Evolutionary conservation across 805 yeast species (phyloP).

Genomic region (Monosporozyma yasuniensis): DNA sequence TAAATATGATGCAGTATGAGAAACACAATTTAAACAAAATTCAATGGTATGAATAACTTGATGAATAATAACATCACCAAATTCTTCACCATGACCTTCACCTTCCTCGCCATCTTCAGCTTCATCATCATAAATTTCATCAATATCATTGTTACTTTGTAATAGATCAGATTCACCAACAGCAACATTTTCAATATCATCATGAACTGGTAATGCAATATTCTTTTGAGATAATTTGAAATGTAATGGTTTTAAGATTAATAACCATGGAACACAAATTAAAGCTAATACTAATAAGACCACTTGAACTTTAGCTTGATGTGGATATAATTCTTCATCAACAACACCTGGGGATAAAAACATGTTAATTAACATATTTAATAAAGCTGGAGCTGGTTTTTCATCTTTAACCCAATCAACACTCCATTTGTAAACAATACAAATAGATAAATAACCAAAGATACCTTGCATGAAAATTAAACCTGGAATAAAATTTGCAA

Average conservation of each 20-base stretch:
- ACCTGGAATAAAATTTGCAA: slow-evolving; percentile 70
- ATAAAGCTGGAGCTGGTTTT: slow-evolving; percentile 60
- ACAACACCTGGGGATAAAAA: slow-evolving; percentile 63
- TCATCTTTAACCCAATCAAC: slow-evolving; percentile 58
- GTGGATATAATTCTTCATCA: slow-evolving; percentile 56
- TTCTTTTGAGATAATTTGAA: slow-evolving; percentile 32
- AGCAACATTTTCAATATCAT: slow-evolving; percentile 4
- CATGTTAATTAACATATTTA: slow-evolving; percentile 71
- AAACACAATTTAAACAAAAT: slow-evolving; percentile 69
- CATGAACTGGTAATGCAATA: slow-evolving; percentile 18
- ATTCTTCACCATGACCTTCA: slow-evolving; percentile 37
- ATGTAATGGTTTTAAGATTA: slow-evolving; percentile 55
- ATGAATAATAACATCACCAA: slow-evolving; percentile 67
- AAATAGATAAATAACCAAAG: slow-evolving; percentile 60
- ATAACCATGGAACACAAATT: slow-evolving; percentile 67
- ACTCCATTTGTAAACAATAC: slow-evolving; percentile 66
- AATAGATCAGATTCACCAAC: slow-evolving; percentile 7
- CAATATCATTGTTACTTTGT: slow-evolving; percentile 22
- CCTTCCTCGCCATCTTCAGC: slow-evolving; percentile 37
- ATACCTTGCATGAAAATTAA: slow-evolving; percentile 67
- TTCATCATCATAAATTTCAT: slow-evolving; percentile 32
- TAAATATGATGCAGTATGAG: slow-evolving; percentile 71
- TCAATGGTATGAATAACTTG: slow-evolving; percentile 77
- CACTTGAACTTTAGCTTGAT: slow-evolving; percentile 55
- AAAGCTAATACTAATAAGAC: slow-evolving; percentile 49